Percentiles rank a stretch among this genome's conserved stretches.
phyloP scores from a whole-genome alignment of 805 yeast species.

The Lachancea thermotolerans region DNA sequence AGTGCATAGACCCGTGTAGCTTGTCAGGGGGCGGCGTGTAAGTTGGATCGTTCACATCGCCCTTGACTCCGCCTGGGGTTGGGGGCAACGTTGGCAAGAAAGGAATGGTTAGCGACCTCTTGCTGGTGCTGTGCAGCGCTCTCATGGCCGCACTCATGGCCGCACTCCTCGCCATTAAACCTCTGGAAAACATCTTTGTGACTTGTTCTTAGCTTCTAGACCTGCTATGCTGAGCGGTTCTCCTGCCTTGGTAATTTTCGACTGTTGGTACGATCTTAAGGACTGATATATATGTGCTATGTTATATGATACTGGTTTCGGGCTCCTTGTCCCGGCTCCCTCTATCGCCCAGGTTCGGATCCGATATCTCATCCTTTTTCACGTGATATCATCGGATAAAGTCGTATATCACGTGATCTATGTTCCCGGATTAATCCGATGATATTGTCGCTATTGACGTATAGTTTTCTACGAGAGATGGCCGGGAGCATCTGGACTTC shows the following conservation, averaged over 20 bases:
- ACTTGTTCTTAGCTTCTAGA: too few relatives aligned
- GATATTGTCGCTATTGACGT: too few relatives aligned
- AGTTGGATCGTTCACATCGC: slow-evolving; percentile 90
- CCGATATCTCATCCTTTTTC: not conserved
- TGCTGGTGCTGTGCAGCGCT: slow-evolving; percentile 24
- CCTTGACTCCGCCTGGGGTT: slow-evolving; percentile 85
- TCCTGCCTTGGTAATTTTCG: too few relatives aligned
- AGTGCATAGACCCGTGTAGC: slow-evolving; percentile 81
- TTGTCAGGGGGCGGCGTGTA: slow-evolving; percentile 54
- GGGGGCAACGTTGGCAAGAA: slow-evolving; percentile 60
- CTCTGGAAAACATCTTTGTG: slow-evolving; percentile 12
- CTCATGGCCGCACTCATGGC: slow-evolving; percentile 12
- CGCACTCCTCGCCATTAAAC: slow-evolving; percentile 4
- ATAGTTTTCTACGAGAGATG: not conserved
- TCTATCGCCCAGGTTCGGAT: not conserved
- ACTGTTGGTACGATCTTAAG: too few relatives aligned
- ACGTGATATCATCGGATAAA: not conserved
- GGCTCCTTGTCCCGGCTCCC: too few relatives aligned
- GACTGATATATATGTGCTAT: too few relatives aligned
- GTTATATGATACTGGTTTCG: too few relatives aligned
- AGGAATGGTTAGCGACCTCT: slow-evolving; percentile 36
- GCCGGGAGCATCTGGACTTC: not conserved
- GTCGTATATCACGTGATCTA: not conserved
- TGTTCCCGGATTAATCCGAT: not conserved
- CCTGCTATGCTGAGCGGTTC: too few relatives aligned